phyloP scores from a whole-genome alignment of 2,329 filamentous ascomycete species.

The Verticillium tricorpus region DNA sequence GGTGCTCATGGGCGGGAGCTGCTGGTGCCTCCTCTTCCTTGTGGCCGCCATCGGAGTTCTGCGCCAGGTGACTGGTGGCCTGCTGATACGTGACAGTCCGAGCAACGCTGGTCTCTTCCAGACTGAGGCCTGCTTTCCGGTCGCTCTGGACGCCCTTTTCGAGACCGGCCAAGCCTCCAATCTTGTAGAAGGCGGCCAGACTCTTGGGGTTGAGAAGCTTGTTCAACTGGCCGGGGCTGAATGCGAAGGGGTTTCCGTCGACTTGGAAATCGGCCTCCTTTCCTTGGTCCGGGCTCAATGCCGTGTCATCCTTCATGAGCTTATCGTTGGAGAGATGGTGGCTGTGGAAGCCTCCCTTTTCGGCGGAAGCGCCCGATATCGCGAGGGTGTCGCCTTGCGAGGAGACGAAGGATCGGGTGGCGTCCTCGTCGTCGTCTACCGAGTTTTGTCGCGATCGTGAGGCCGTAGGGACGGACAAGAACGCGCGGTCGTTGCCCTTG shows the following conservation, averaged over 20 bases:
- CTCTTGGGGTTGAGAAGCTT: slow-evolving; percentile 91
- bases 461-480: slow-evolving; percentile 62
- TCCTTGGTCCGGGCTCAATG: slow-evolving; percentile 70
- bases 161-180: slow-evolving; percentile 74
- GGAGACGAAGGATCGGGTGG: slow-evolving; percentile 49
- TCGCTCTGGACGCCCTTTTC: slow-evolving; percentile 75
- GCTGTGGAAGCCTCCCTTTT: slow-evolving; percentile 33
- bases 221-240: slow-evolving; percentile 74
- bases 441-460: slow-evolving; percentile 63
- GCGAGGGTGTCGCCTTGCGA: slow-evolving; percentile 62
- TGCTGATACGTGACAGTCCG: slow-evolving; percentile 70
- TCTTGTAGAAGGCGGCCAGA: slow-evolving; percentile 70
- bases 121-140: slow-evolving; percentile 66
- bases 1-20: slow-evolving; percentile 1
- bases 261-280: slow-evolving; percentile 73
- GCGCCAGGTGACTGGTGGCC: slow-evolving; percentile 37
- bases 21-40: slow-evolving; percentile 1
- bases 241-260: slow-evolving; percentile 79
- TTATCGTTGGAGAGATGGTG: slow-evolving; percentile 41
- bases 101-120: slow-evolving; percentile 65
- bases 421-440: slow-evolving; percentile 62
- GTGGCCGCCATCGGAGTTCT: slow-evolving; percentile 8
- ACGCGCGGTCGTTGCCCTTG: slow-evolving; percentile 43
- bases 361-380: slow-evolving; percentile 37
- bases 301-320: slow-evolving; percentile 62